Evolutionary conservation across 495 filamentous ascomycete species (phyloP).

Genomic region (Aspergillus wentii): DNA sequence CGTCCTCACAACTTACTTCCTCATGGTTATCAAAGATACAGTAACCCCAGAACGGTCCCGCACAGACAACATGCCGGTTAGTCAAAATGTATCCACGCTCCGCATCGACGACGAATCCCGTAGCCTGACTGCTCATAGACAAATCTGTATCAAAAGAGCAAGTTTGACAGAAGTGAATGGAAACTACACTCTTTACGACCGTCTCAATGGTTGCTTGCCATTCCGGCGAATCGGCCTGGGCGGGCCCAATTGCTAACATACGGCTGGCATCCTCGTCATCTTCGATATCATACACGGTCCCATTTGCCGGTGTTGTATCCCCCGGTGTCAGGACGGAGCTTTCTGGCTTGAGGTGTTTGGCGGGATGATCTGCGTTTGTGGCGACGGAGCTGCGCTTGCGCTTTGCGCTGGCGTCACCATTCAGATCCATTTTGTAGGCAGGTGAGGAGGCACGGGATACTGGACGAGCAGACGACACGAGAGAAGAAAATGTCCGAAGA

Average conservation of each 20-base stretch:
- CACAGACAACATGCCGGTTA: slow-evolving; percentile 91
- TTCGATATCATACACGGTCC: slow-evolving; percentile 43
- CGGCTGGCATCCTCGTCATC: slow-evolving; percentile 40
- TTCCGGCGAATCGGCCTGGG: slow-evolving; percentile 79
- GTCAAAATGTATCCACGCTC: slow-evolving; percentile 88
- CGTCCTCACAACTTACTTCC: slow-evolving; percentile 62
- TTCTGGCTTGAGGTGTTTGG: slow-evolving; percentile 52
- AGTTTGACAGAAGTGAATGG: slow-evolving; percentile 97
- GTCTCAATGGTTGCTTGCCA: slow-evolving; percentile 96
- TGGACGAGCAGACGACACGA: slow-evolving; percentile 6
- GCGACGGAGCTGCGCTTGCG: slow-evolving; percentile 56
- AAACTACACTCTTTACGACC: slow-evolving; percentile 89
- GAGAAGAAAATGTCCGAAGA: slow-evolving; percentile 6
- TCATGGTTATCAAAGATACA: slow-evolving; percentile 98
- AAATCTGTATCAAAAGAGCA: slow-evolving; percentile 96
- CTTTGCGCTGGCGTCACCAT: slow-evolving; percentile 49
- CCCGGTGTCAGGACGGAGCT: slow-evolving; percentile 35
- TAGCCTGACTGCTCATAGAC: slow-evolving; percentile 90
- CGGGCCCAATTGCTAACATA: slow-evolving; percentile 36
- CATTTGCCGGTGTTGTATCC: slow-evolving; percentile 44
- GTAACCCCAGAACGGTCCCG: slow-evolving; percentile 96
- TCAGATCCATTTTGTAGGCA: slow-evolving; percentile 43
- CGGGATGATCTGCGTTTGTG: slow-evolving; percentile 45
- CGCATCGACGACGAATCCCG: slow-evolving; percentile 96
- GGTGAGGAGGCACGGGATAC: slow-evolving; percentile 1